Percentiles rank a stretch among this genome's conserved stretches.
phyloP scores from a whole-genome alignment of 2,329 filamentous ascomycete genomes.

The Sporothrix brasiliensis region DNA sequence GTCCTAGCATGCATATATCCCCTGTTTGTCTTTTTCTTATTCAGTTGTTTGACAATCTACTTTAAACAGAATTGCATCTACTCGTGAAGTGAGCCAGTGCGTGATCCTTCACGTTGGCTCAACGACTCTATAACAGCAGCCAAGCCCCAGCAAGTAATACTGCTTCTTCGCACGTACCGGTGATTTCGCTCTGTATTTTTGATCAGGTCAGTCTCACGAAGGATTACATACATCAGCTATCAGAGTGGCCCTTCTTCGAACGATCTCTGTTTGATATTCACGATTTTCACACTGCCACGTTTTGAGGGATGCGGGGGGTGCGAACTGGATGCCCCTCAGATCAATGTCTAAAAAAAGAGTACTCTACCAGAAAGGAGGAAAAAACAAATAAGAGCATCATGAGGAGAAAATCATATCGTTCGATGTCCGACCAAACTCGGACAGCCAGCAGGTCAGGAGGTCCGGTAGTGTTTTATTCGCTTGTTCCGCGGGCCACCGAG shows the following conservation, averaged over 20 bases:
- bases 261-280: neutral
- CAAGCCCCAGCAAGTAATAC: too few species aligned
- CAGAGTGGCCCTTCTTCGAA: too few species aligned
- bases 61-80: neutral
- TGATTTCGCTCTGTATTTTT: neutral
- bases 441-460: conserved; percentile 8
- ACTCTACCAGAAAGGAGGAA: too few species aligned
- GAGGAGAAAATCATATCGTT: neutral
- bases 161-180: neutral
- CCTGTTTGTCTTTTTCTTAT: neutral
- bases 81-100: neutral
- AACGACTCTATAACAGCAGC: neutral
- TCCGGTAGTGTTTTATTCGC: conserved; percentile 8
- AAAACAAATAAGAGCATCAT: neutral
- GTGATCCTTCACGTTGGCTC: neutral
- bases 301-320: neutral
- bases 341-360: neutral
- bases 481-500: neutral
- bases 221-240: too few species aligned
- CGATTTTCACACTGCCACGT: neutral
- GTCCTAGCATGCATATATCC: conserved; percentile 12
- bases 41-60: too few species aligned
- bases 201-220: too few species aligned
- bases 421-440: conserved; percentile 5
- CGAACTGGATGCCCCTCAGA: neutral